phyloP scores from a whole-genome alignment of 2,329 filamentous ascomycete genomes.

The Sarocladiaceae sp. region DNA sequence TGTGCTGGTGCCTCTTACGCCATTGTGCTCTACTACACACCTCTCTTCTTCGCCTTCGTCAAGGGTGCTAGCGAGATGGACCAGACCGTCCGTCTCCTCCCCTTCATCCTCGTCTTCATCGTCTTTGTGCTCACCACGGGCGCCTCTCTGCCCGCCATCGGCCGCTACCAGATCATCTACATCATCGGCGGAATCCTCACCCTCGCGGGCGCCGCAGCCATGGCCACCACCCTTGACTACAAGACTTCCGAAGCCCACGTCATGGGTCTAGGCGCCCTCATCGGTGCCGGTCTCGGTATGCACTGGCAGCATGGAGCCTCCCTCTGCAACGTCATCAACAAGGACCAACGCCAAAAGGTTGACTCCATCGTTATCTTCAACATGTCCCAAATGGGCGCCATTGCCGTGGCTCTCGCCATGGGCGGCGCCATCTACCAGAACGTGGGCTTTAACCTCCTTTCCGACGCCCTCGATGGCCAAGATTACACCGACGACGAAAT shows the following conservation, averaged over 20 bases:
- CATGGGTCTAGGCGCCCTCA: constrained; percentile 24
- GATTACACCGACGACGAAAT: constrained; percentile 19
- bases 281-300: constrained; percentile 25
- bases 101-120: constrained; percentile 34
- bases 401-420: constrained; percentile 20
- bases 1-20: constrained; percentile 30
- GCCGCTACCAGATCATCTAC: constrained; percentile 30
- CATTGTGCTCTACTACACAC: constrained; percentile 44
- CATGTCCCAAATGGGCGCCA: constrained; percentile 25
- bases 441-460: constrained; percentile 19
- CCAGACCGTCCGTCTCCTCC: constrained; percentile 36
- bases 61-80: constrained; percentile 32
- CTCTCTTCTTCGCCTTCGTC: constrained; percentile 48
- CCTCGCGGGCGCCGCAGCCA: constrained; percentile 19
- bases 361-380: constrained; percentile 27
- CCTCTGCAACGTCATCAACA: constrained; percentile 22
- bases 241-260: constrained; percentile 19
- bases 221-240: constrained; percentile 18
- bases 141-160: constrained; percentile 27
- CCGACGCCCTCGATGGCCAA: constrained; percentile 13
- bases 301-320: constrained; percentile 24
- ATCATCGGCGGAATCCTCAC: constrained; percentile 20
- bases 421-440: constrained; percentile 26
- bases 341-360: constrained; percentile 18
- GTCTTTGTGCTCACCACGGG: constrained; percentile 29